Base-by-base conservation (phyloP, 148 eudicot genomes). In the Vaccinium darrowii region DNA sequence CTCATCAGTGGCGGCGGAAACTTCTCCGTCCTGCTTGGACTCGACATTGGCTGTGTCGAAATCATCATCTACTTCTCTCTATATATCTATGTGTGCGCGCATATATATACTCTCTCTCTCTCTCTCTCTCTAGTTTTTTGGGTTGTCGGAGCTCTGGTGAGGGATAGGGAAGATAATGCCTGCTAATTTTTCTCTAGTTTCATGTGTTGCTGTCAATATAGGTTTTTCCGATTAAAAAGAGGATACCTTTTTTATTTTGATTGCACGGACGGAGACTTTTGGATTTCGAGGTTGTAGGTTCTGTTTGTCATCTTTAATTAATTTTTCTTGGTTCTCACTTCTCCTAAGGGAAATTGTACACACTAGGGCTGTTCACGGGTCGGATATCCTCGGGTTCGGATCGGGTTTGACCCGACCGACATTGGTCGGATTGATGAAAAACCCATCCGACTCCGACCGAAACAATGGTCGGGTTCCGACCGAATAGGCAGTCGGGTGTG, bases 1-100 rank as follows among this genome's bases (percentile, higher is more conserved):
- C 94, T 84, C 97, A 96, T 69, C 81, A 94, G 90, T 84, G 99
- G 99, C 9, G 98, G 92, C 7, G 94, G 97, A 49, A 90, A 96
- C 83, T 92, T 94, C 58, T 94, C 98, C 0, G 92, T 57, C 83
- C 98, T 65, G 14, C 94, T 86, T 0, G 98, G 98, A 77, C 98
- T 96, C 21, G 96, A 90, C 52, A 91, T 36, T 23, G 98, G 88
- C 52, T 93, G 94, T 30, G 92, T 85, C 43, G 86, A 80, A 83
- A 79, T 82, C 89, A 87, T 90, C 93, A 92, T 91, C 33, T 81
- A 9, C 49, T 27, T 2, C 18, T 51, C 80, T 51, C 8, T 78
- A 21, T 52, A 5, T 78, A 43, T 51, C 58, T 51, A 3, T 62
- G 9, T 19, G 6, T 19, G 8, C 19, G 23, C 21, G 8, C 21